These are phyloP conservation scores for Dryas drummondii DNA, from an alignment of 306 rosid genomes.

Conservation along the genomic window DNA sequence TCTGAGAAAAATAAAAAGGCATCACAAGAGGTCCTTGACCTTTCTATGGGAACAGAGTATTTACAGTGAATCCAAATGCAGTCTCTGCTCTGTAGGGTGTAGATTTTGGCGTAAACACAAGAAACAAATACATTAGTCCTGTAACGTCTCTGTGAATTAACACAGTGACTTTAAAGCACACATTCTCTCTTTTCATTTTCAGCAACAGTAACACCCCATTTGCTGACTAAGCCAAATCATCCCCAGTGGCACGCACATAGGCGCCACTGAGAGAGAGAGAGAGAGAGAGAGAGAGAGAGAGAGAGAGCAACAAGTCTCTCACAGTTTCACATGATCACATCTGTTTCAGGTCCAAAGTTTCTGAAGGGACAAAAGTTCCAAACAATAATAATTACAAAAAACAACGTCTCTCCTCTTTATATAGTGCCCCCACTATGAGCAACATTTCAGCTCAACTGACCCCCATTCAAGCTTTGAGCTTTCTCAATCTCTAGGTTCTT, in stretches of 20 bases:
- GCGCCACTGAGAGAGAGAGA: background rate
- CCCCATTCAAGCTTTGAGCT: conserved; percentile 9
- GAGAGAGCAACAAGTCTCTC: background rate
- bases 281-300: background rate
- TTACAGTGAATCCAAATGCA: background rate
- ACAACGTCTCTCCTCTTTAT: conserved; percentile 21
- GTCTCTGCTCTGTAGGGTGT: background rate
- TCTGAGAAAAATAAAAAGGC: too few relatives aligned
- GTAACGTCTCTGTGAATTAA: background rate
- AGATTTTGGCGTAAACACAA: background rate
- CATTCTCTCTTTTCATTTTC: conserved; percentile 22
- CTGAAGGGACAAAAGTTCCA: conserved; percentile 19
- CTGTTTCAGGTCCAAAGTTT: conserved; percentile 25
- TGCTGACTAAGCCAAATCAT: conserved; percentile 16
- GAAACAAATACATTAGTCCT: background rate
- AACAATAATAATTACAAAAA: conserved; percentile 35
- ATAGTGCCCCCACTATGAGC: conserved; percentile 28
- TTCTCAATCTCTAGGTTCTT: conserved; percentile 21
- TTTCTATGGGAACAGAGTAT: background rate
- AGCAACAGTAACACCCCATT: conserved; percentile 5
- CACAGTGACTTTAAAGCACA: background rate
- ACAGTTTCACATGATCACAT: conserved; percentile 6
- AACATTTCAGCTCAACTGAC: conserved; percentile 5
- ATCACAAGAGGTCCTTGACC: too few relatives aligned
- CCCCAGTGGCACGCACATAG: too few relatives aligned